Evolutionary conservation across 257 asterid genomes (phyloP).

Genomic region (Jacaranda mimosifolia): DNA sequence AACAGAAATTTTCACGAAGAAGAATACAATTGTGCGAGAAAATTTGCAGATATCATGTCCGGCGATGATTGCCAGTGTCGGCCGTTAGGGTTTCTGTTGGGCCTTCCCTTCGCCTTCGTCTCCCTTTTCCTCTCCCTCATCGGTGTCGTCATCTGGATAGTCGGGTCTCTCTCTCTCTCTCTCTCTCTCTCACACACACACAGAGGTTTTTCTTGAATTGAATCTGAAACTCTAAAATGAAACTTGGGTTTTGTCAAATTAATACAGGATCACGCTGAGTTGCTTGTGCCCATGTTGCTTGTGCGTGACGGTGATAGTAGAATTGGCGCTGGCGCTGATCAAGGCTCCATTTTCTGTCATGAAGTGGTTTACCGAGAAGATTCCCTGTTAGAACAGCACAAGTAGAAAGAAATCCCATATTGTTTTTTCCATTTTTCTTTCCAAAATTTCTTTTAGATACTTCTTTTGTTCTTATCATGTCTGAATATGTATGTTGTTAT

Average conservation of each 20-base stretch:
- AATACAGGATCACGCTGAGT: conserved; percentile 65
- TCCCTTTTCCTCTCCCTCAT: conserved; percentile 68
- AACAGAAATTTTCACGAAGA: background rate
- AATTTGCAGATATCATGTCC: conserved; percentile 21
- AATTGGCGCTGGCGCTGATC: too few species aligned
- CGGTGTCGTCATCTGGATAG: conserved; percentile 78
- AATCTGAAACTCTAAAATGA: background rate
- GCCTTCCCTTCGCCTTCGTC: conserved; percentile 77
- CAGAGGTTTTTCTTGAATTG: background rate
- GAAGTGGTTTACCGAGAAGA: conserved; percentile 67
- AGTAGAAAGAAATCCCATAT: too few species aligned
- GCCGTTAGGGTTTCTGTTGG: conserved; percentile 50
- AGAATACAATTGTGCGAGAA: background rate
- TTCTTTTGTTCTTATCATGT: too few species aligned
- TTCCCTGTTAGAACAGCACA: conserved; percentile 70
- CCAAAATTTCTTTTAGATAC: too few species aligned
- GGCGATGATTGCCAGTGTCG: conserved; percentile 48
- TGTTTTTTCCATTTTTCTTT: background rate
- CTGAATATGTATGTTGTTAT: too few species aligned
- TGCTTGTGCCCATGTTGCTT: conserved; percentile 85
- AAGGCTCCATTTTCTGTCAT: conserved; percentile 72
- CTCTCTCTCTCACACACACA: background rate
- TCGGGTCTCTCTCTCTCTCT: conserved; percentile 48
- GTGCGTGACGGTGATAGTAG: conserved; percentile 70
- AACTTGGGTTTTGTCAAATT: background rate